Base-by-base conservation (phyloP, 129 eudicot species). In the Heracleum sosnowskyi region DNA sequence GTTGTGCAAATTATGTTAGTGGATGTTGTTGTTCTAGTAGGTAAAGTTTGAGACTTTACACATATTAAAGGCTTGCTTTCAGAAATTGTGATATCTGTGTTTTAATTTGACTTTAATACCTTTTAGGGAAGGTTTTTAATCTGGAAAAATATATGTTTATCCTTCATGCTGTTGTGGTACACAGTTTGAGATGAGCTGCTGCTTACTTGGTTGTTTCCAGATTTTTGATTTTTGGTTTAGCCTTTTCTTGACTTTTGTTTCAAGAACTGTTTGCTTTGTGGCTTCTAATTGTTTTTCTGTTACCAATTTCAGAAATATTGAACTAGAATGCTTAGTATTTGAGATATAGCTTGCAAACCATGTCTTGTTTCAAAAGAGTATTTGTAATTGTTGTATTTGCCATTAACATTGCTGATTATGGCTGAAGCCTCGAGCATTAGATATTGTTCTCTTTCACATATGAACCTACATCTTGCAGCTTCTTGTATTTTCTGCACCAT, bases 381-480 rank as follows among this genome's bases (percentile, higher is more conserved):
- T 60, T 13, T 60, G 64, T n/a, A 1, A 60, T n/a, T 60, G 31
- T 60, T 60, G 68, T 60, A 60, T 60, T 60, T 60, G 68, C 68
- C 16, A 60, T n/a, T 60, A 15, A 74, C 31, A 22, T 64, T 39
- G 49, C 11, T 26, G 68, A 26, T 12, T 51, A 18, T 51, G 60
- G n/a, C 11, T 51, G 26, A 51, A 51, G 26, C 62, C 62, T 20
- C n/a, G 62, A 51, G 26, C 62, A 51, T 51, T 51, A 20, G 62
- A 46, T 51, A 51, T 63, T 15, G 1, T 53, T 47, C 22, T 37
- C 22, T 11, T 49, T 55, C 69, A 49, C 76, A 55, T 60, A 51
- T 37, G 80, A 57, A 77, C 62, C 33, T 22, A 45, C 62, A 39
- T 44, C 66, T 84, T 78, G 74, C 75, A 79, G 34, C 88, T 87